phyloP scores from a whole-genome alignment of 495 filamentous ascomycete genomes.

The Tuber magnatum region DNA sequence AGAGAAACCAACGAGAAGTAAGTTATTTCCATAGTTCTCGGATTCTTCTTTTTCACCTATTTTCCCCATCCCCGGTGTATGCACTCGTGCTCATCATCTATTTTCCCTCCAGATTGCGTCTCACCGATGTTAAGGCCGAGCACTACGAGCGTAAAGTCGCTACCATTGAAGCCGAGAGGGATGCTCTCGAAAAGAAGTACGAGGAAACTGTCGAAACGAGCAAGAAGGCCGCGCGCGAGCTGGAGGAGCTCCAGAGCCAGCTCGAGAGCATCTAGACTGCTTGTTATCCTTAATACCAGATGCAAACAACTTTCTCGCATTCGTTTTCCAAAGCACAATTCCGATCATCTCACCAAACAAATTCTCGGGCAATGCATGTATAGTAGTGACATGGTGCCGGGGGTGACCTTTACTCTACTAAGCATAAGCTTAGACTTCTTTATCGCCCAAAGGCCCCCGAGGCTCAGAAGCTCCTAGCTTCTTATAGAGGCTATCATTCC shows the following conservation, averaged over 20 bases:
- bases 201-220: constrained; percentile 93
- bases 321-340: neutral
- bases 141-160: constrained; percentile 99
- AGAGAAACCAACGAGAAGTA: constrained; percentile 98
- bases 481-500: neutral
- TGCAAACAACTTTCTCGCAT: neutral
- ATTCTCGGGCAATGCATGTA: neutral
- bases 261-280: constrained; percentile 75
- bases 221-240: constrained; percentile 73
- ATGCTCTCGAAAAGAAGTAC: constrained; percentile 93
- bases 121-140: constrained; percentile 97
- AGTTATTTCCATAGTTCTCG: constrained; percentile 41
- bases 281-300: constrained; percentile 2
- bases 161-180: constrained; percentile 78
- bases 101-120: constrained; percentile 64
- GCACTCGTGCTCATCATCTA: constrained; percentile 24
- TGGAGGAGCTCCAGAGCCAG: constrained; percentile 78
- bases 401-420: neutral
- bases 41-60: constrained; percentile 9
- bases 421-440: neutral
- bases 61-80: neutral
- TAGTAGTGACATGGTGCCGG: neutral
- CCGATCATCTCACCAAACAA: neutral
- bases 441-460: neutral
- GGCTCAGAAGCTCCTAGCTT: neutral